A percentile compares a stretch with the other conserved stretches of the same genome.
Conservation (phyloP, 2,329 filamentous ascomycete species). For the Dactylella cylindrospora region DNA sequence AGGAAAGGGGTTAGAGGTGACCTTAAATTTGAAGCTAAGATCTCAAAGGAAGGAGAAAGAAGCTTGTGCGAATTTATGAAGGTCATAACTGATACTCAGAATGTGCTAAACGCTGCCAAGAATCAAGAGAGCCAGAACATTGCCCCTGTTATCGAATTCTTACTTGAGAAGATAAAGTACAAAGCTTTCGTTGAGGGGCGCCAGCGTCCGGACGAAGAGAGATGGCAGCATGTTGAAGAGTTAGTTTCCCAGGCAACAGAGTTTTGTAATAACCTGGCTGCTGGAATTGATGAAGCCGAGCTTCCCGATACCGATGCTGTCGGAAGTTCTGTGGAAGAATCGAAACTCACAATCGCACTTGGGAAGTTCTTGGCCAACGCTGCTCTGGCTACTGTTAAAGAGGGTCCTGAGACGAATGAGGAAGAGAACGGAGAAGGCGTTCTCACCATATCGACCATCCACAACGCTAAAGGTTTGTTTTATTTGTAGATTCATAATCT, state of each 20-base stretch:
- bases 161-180: constrained; percentile 69
- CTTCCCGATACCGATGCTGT: constrained; percentile 52
- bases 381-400: constrained; percentile 74
- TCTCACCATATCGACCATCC: constrained; percentile 92
- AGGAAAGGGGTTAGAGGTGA: constrained; percentile 60
- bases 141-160: constrained; percentile 53
- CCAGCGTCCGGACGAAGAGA: constrained; percentile 75
- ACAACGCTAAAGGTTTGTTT: constrained; percentile 73
- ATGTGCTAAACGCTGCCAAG: constrained; percentile 58
- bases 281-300: constrained; percentile 54
- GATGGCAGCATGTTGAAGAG: constrained; percentile 81
- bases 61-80: constrained; percentile 63
- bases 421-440: constrained; percentile 59
- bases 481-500: not conserved
- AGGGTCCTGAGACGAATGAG: constrained; percentile 61
- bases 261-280: constrained; percentile 58
- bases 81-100: constrained; percentile 61
- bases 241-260: constrained; percentile 78
- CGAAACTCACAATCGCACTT: constrained; percentile 53
- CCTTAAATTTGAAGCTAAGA: constrained; percentile 58
- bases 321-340: constrained; percentile 16
- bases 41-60: constrained; percentile 60
- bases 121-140: constrained; percentile 48
- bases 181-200: constrained; percentile 74
- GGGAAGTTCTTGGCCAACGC: constrained; percentile 88